Percentiles rank a stretch among this genome's conserved stretches.
These are phyloP conservation scores for Fibroporia radiculosa DNA, from an alignment of 768 basidiomycete genomes.

Conservation along the genomic window DNA sequence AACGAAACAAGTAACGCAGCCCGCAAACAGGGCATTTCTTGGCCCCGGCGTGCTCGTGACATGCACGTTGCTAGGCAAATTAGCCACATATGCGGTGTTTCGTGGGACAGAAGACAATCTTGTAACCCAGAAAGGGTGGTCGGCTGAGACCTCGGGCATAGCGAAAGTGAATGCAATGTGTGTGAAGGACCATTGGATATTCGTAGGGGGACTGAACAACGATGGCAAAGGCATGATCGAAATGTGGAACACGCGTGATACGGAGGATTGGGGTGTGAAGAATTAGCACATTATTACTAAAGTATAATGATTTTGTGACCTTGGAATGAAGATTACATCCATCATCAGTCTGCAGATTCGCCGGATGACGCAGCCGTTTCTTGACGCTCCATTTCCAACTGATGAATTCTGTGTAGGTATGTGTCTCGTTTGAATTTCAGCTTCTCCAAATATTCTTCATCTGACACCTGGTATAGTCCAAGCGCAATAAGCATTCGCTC, in stretches of 20 bases:
- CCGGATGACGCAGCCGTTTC: not conserved
- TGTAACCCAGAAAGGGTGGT: constrained; percentile 39
- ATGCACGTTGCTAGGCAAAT: constrained; percentile 55
- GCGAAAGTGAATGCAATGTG: constrained; percentile 64
- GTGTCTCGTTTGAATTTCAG: constrained; percentile 50
- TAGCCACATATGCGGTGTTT: constrained; percentile 42
- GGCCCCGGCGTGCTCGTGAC: constrained; percentile 37
- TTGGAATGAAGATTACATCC: not conserved
- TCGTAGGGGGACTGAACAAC: constrained; percentile 54
- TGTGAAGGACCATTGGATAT: constrained; percentile 37
- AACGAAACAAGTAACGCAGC: no score
- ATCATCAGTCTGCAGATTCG: not conserved
- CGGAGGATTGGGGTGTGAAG: not conserved
- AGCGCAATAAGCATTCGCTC: constrained; percentile 37
- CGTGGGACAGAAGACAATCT: constrained; percentile 31
- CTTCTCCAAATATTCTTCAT: constrained; percentile 63
- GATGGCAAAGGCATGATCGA: constrained; percentile 58
- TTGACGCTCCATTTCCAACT: constrained; percentile 37
- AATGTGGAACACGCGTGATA: constrained; percentile 34
- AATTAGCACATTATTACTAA: no score
- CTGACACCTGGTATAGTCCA: constrained; percentile 51
- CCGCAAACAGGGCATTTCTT: constrained; percentile 45
- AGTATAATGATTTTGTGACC: no score
- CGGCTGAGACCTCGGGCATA: constrained; percentile 31
- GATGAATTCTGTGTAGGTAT: constrained; percentile 48